Conservation (phyloP, 169 alveolate genomes). For the Plasmodium chabaudi region DNA sequence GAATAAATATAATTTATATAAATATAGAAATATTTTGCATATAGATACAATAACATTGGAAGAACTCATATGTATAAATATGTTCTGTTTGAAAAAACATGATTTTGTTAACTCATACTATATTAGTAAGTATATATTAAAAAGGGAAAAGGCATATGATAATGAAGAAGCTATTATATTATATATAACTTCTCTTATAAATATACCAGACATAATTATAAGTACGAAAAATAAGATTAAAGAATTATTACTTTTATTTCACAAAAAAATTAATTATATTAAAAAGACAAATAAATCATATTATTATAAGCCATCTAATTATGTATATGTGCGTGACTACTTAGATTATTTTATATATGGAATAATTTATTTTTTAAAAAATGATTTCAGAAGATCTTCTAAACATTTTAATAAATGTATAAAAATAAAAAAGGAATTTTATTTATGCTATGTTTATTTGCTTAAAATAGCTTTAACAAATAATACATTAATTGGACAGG, state of each 20-base stretch:
- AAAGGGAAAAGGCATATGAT: constrained; percentile 10
- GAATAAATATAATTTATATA: not conserved
- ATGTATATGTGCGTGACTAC: constrained; percentile 18
- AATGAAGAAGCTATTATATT: constrained; percentile 27
- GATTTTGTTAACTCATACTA: constrained; percentile 32
- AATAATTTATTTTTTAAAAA: constrained; percentile 31
- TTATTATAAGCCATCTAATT: constrained; percentile 5
- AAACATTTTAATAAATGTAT: constrained; percentile 11
- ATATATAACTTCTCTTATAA: constrained; percentile 20
- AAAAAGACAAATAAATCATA: constrained; percentile 1
- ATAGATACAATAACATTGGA: constrained; percentile 9
- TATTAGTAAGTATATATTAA: constrained; percentile 23
- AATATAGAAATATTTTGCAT: no score
- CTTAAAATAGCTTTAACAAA: constrained; percentile 7
- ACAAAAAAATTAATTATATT: not conserved
- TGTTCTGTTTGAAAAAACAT: constrained; percentile 8
- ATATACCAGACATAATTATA: constrained; percentile 5
- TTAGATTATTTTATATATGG: constrained; percentile 42
- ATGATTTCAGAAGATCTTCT: constrained; percentile 6
- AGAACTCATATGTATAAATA: constrained; percentile 25
- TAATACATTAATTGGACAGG: not conserved
- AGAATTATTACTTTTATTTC: constrained; percentile 20
- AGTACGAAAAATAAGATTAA: constrained; percentile 9
- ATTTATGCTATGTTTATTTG: constrained; percentile 13
- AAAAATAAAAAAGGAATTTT: constrained; percentile 5